Conservation (phyloP, 345 rosid species). For the Hirschfeldia incana region DNA sequence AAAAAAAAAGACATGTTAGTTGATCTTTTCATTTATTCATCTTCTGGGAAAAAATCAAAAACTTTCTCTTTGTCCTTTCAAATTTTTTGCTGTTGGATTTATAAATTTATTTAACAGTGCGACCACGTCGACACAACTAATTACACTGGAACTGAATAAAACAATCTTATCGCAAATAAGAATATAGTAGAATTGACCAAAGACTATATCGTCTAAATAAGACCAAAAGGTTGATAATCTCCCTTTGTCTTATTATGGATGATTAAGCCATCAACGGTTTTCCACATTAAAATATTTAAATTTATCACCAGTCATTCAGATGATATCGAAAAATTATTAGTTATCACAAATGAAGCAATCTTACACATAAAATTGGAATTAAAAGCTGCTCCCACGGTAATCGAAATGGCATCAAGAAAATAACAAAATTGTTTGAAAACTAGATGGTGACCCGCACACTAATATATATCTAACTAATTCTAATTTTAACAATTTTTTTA, state of each 20-base stretch:
- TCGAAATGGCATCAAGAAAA: not conserved
- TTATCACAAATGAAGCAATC: not conserved
- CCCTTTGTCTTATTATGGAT: slow-evolving; percentile 27
- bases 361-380: not conserved
- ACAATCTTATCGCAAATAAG: slow-evolving; percentile 28
- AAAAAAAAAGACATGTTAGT: slow-evolving; percentile 31
- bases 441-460: no score
- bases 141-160: slow-evolving; percentile 21
- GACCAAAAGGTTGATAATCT: slow-evolving; percentile 35
- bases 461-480: no score
- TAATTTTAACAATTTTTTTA: no score
- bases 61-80: not conserved
- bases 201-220: slow-evolving; percentile 35
- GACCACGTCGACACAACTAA: slow-evolving; percentile 18
- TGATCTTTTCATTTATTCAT: slow-evolving; percentile 42
- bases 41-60: slow-evolving; percentile 5
- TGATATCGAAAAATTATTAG: not conserved
- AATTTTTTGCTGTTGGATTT: slow-evolving; percentile 1
- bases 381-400: not conserved
- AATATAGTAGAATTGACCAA: slow-evolving; percentile 29
- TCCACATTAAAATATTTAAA: slow-evolving; percentile 26
- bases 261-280: slow-evolving; percentile 33
- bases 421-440: not conserved
- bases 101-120: not conserved
- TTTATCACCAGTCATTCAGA: not conserved